Evolutionary conservation across 108 stramenopile genomes (phyloP).

Genomic region (Tribonema minus): DNA sequence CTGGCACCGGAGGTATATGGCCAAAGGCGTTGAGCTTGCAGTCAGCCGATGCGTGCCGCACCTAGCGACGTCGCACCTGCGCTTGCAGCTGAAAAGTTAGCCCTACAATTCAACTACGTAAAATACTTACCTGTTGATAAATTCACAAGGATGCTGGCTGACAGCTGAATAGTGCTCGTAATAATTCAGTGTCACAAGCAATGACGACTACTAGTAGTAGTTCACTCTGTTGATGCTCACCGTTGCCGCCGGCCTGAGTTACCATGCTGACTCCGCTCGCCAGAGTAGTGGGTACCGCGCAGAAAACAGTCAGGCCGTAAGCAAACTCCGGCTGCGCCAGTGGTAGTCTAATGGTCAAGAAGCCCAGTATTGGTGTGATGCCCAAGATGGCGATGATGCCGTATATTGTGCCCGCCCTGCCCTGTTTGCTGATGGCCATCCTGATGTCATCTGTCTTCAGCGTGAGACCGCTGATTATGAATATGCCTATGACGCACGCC

Average conservation of each 20-base stretch:
- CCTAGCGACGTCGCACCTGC: too few relatives aligned
- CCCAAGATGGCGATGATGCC: constrained; percentile 28
- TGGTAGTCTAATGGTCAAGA: constrained; percentile 20
- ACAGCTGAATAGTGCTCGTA: too few relatives aligned
- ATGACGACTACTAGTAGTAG: too few relatives aligned
- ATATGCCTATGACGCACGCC: not conserved
- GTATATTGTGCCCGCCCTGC: constrained; percentile 18
- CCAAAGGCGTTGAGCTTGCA: too few relatives aligned
- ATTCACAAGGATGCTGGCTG: too few relatives aligned
- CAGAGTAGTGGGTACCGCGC: constrained; percentile 38
- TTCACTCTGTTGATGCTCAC: too few relatives aligned
- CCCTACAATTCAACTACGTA: too few relatives aligned
- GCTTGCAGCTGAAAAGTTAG: too few relatives aligned
- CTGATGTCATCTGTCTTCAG: constrained; percentile 46
- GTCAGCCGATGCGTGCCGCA: too few relatives aligned
- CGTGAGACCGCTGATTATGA: constrained; percentile 35
- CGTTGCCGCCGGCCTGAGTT: constrained; percentile 22
- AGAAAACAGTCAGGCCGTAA: constrained; percentile 35
- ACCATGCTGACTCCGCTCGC: constrained; percentile 29
- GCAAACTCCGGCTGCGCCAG: constrained; percentile 23
- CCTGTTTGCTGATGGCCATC: constrained; percentile 30
- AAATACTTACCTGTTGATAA: too few relatives aligned
- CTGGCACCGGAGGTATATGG: too few relatives aligned
- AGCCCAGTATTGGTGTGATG: constrained; percentile 27
- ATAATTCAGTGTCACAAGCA: too few relatives aligned